phyloP scores from a whole-genome alignment of 1,139 yeast genomes.

The Geotrichum europaeum region DNA sequence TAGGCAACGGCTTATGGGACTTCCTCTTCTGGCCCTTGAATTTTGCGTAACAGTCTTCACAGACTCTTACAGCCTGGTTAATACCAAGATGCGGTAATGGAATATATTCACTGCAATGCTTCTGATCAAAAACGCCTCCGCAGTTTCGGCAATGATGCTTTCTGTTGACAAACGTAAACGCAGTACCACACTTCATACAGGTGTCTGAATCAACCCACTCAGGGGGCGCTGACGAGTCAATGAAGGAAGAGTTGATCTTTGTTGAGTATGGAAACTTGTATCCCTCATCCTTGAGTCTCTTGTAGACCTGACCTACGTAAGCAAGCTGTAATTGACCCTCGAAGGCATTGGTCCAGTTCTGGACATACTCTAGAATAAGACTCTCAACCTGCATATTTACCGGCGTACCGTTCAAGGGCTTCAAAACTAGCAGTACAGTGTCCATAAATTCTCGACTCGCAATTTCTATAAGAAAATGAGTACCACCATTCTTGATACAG shows the following conservation, averaged over 20 bases:
- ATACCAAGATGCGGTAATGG: slow-evolving; percentile 84
- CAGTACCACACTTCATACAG: slow-evolving; percentile 87
- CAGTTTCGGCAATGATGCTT: slow-evolving; percentile 97
- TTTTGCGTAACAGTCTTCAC: slow-evolving; percentile 79
- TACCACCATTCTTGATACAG: slow-evolving; percentile 90
- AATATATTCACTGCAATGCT: slow-evolving; percentile 64
- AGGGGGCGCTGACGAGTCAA: slow-evolving; percentile 91
- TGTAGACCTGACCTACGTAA: slow-evolving; percentile 61
- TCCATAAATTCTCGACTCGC: slow-evolving; percentile 86
- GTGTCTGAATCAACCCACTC: slow-evolving; percentile 96
- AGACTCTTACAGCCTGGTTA: slow-evolving; percentile 82
- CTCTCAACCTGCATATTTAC: slow-evolving; percentile 51
- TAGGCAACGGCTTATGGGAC: not conserved
- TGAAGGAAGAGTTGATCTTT: slow-evolving; percentile 47
- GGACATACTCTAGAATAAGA: slow-evolving; percentile 57
- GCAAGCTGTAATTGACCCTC: slow-evolving; percentile 60
- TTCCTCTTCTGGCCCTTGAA: slow-evolving; percentile 24
- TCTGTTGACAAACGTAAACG: slow-evolving; percentile 76
- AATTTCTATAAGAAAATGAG: slow-evolving; percentile 72
- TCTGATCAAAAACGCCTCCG: slow-evolving; percentile 89
- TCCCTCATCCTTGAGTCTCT: slow-evolving; percentile 53
- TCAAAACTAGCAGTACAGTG: slow-evolving; percentile 38
- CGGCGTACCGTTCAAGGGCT: slow-evolving; percentile 32
- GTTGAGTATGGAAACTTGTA: slow-evolving; percentile 52
- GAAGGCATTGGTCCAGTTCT: slow-evolving; percentile 76